Evolutionary conservation across 371 early-diverging fungal genomes (phyloP), one percentile per base, ranked within the genome.

Genomic region (Conidiobolus incongruus): DNA sequence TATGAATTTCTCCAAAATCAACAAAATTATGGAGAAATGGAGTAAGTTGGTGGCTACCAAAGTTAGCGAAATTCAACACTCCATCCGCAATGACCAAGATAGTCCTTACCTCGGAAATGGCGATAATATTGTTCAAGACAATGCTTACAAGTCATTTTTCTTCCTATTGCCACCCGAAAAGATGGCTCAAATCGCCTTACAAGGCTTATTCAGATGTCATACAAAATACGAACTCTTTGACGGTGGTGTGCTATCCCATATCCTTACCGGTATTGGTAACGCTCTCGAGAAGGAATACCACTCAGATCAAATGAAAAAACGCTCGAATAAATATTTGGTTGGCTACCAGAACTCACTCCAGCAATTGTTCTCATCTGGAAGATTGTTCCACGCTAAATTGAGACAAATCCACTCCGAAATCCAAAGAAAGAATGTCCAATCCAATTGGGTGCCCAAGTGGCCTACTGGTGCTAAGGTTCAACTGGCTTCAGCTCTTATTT

Each of bases 241-340:
- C 44, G 73, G 72, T 33, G 70, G 69, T 62, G 65, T 68, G 44
- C 70, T 73, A 1, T 67, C 75, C 6, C 57, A 59, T 37, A 61
- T 82, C 7, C 58, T 81, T 15, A 62, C 64, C 21, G 56, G 58
- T 34, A 71, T 94, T 15, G 91, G 86, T 29, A 72, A 64, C 37
- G 69, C 80, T 0, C 62, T 92, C 12, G 89, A 91, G 49, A 63
- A 63, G 49, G 93, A 94, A 53, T 75, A 84, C 53, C 72, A 81
- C 52, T 68, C 83, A 7, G 70, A 75, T 43, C 72, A 77, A 41
- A 61, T 88, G 53, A 69, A 75, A 29, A 65, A 68, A 46, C 68
- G 66, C 42, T 55, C 60, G 29, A 77, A 77, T 50, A 52, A 66
- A 33, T 68, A 68, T 12, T 45, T 70, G 47, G 55, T 62, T 50